Conservation (phyloP, 2,329 filamentous ascomycete species). For the Colletotrichum eleusines region DNA sequence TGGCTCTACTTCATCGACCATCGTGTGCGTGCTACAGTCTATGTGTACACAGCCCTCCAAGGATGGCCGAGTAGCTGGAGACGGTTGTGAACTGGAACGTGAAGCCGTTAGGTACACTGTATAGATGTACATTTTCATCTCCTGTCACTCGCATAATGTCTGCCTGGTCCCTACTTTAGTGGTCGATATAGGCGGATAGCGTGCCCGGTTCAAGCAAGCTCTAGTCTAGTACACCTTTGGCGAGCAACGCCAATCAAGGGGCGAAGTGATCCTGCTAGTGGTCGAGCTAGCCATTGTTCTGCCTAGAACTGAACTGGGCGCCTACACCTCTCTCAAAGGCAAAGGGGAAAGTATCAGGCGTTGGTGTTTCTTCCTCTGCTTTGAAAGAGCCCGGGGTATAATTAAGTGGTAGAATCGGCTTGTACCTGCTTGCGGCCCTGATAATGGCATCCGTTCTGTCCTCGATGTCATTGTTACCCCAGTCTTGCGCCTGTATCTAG, state of each 20-base stretch:
- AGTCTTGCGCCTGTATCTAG: not conserved
- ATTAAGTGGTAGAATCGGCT: not conserved
- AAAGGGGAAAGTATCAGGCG: not conserved
- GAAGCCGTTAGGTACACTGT: too few species aligned
- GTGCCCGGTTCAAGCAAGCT: not conserved
- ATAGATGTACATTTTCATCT: not conserved
- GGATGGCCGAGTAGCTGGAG: not conserved
- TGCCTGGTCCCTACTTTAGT: not conserved
- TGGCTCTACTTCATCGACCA: too few species aligned
- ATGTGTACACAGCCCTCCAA: not conserved
- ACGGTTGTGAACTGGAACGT: not conserved
- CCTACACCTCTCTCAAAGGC: not conserved
- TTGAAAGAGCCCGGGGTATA: not conserved
- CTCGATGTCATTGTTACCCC: too few species aligned
- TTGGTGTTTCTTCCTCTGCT: not conserved
- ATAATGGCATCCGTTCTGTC: too few species aligned
- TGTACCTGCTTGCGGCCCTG: not conserved
- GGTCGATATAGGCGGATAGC: not conserved
- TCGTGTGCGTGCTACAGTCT: not conserved
- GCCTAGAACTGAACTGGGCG: not conserved
- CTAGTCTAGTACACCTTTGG: not conserved
- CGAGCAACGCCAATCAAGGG: not conserved
- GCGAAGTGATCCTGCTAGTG: constrained; percentile 8
- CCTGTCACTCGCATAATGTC: not conserved
- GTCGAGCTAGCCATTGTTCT: not conserved